Base-by-base conservation (phyloP, 495 filamentous ascomycete species). In the Lasiosphaeria ovina region DNA sequence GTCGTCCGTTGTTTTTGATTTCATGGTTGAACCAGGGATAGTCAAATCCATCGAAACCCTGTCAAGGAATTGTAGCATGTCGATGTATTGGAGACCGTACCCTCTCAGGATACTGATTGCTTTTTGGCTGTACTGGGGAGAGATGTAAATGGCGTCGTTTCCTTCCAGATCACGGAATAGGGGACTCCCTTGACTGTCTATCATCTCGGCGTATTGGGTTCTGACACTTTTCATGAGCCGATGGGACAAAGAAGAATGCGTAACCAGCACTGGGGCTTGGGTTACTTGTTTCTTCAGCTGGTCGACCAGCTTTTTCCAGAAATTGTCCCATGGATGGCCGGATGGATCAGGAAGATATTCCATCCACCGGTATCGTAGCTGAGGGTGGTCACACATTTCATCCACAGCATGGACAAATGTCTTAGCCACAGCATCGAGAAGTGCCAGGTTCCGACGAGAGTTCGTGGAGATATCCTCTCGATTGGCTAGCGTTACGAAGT, bases 401-500 rank as follows among this genome's bases (percentile, higher is more conserved):
- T 54, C 24, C 17, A 71, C 62, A 10, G 65, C 67, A 14, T 11
- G n/a, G 0, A 68, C 36, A 33, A 73, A 73, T 3, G 63, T 42
- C 3, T 58, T 50, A 9, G 67, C 62, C 10, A 73, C 35, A 4
- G 17, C n/a, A 16, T 57, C 45, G 7, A 63, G 40, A 0, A 73
- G 38, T 2, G 16, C 31, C 14, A 51, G 31, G 44, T 73, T 73
- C 11, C 69, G 65, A 1, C 47, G 16, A 3, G 69, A 72, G 4
- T 7, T 55, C 3, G 51, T 49, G 9, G 71, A 50, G 17, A 80
- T 70, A 63, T 77, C 72, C 51, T 80, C 60, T 12, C 76, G 63
- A 63, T 67, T 77, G 1, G 76, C 76, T n/a, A 69, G 57, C 1
- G 74, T 78, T 14, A 54, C 57, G 35, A 60, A 60, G 57, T 60